Base-by-base conservation (phyloP, 495 filamentous ascomycete species). In the Apiosordaria backusii region DNA sequence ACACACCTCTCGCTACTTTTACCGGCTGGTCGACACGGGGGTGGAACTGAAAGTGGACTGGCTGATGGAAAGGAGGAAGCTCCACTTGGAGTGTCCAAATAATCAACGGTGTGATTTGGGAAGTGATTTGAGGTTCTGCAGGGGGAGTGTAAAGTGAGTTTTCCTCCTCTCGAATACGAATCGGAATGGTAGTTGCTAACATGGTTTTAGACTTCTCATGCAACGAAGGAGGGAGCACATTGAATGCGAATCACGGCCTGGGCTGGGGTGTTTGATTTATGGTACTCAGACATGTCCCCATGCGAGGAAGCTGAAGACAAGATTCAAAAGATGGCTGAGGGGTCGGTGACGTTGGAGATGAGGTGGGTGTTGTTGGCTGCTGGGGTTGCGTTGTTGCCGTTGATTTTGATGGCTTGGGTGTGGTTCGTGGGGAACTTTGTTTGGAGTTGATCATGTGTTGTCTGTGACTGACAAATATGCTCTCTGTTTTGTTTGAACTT, bases 41-140 rank as follows among this genome's bases (percentile, higher is more conserved):
- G 83, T 90, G 0, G 71, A 81, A 52, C 77, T 89, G 23, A 90
- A 91, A 66, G 82, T 91, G 5, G 82, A 85, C 68, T 91, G 88
- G 88, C 76, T 91, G 0, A 79, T 89, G 35, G 82, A 87, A 67
- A 82, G 88, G 19, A 83, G 80, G 4, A 72, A 69, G 25, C 69
- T 85, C 63, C 78, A 84, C 62, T 71, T 86, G 5, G 79, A 85
- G 64, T 86, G 82, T 65, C 84, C 82, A 4, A 81, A 77, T 64
- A 73, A 81, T 62, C 70, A 74, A 62, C 69, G 75, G 4, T 86
- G 84, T 55, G 83, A 84, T 61, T 61, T 86, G 27, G 79, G 82
- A 23, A 84, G 80, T 63, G 84, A 85, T 67, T 67, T 81, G 64
- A 70, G 77, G 53, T 86, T 86, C 68, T 84, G 82, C 65, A 66